phyloP scores from a whole-genome alignment of 345 rosid genomes.

The Eucalyptus virginea region DNA sequence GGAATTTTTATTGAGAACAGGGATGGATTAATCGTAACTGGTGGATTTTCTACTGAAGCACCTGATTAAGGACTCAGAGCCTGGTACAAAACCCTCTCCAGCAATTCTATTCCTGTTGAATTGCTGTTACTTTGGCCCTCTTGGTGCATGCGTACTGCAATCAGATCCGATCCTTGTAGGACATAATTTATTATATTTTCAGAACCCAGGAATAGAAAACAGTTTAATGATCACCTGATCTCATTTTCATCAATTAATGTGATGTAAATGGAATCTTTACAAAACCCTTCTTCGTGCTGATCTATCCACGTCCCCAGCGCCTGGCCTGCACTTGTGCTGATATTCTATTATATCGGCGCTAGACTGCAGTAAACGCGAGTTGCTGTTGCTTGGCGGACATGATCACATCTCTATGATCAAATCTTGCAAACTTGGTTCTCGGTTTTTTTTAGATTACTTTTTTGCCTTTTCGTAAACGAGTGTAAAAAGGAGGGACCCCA shows the following conservation, averaged over 20 bases:
- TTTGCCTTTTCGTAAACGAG: background rate
- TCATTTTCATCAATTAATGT: background rate
- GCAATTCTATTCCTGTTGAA: background rate
- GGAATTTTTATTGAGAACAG: background rate
- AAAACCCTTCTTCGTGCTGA: background rate
- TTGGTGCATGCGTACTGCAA: background rate
- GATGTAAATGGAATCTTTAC: background rate
- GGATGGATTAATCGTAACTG: background rate
- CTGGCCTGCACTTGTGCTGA: background rate
- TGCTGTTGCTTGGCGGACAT: background rate
- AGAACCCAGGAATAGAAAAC: background rate
- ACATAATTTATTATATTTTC: background rate
- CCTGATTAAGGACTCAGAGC: background rate
- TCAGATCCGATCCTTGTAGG: background rate
- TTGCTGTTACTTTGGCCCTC: background rate
- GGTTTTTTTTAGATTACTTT: background rate
- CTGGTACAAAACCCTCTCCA: background rate
- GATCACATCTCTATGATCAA: background rate
- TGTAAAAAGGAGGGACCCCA: background rate
- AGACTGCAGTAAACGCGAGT: background rate
- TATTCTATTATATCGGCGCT: background rate
- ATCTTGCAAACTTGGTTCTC: background rate
- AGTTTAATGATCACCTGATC: background rate
- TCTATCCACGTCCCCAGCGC: background rate
- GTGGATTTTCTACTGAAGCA: background rate